Evolutionary conservation across 345 rosid species (phyloP), one percentile per base, ranked within the genome.

Genomic region (Eucalyptus fibrosa): DNA sequence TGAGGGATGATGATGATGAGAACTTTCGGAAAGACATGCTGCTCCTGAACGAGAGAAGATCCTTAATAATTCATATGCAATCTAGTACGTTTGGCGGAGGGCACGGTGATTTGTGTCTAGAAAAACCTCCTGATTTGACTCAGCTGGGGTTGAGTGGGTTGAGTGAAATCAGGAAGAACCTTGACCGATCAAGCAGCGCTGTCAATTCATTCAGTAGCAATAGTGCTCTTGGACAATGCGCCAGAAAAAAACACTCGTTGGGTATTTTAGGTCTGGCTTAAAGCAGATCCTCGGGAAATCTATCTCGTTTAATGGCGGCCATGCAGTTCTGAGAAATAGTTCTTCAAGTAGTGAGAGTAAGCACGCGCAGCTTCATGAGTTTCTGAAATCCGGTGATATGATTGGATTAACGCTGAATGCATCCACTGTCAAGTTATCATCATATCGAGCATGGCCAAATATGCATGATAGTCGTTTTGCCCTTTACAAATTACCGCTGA

Each of bases 381-480:
- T 95, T 93, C 92, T 97, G 45, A 94, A 90, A 86, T 93, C 92
- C 26, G 97, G 97, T 81, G 97, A 96, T 90, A 88, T 93, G 7
- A 92, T 96, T 87, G 97, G 96, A 55, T 91, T 97, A 90, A 91
- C 93, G 19, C 53, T 96, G 30, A 94, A 89, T 87, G 97, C 97
- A 62, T 92, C 94, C 50, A 91, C 85, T 12, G 42, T 90, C 88
- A 96, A 91, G 92, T 89, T 97, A 90, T 92, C 96, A 90, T 95
- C 96, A 23, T 96, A 95, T 92, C 93, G 95, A 88, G 96, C 97
- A 88, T 97, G 99, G 99, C 98, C 99, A 30, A 95, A 92, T 87
- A 97, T 97, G 97, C 95, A 93, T 65, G 98, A 96, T 65, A 93
- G 92, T 88, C 94, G 93, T 50, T 96, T 94, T 92, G 97, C 97